These are phyloP conservation scores for Plantago rigida DNA, from an alignment of 305 asterid species.

Conservation along the genomic window DNA sequence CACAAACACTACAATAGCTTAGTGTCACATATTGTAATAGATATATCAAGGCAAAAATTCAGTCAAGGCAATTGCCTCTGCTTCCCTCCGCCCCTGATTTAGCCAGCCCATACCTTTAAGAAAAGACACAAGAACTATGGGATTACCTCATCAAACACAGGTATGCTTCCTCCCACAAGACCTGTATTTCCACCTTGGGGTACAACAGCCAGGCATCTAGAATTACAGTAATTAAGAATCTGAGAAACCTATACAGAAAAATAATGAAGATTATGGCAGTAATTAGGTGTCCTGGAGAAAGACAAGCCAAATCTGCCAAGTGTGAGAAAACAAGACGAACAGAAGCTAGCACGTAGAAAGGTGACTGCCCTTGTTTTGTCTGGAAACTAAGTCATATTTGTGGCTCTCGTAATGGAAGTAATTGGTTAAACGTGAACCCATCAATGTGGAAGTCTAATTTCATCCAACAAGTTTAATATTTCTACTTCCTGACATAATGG, in stretches of 20 bases:
- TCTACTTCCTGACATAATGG: too few relatives aligned
- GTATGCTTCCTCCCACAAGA: conserved; percentile 98
- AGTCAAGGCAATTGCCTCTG: too few relatives aligned
- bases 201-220: conserved; percentile 84
- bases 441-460: too few relatives aligned
- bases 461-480: too few relatives aligned
- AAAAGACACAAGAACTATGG: background rate
- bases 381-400: background rate
- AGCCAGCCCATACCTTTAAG: too few relatives aligned
- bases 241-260: conserved; percentile 59
- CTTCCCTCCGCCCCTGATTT: too few relatives aligned
- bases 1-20: too few relatives aligned
- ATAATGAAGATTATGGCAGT: conserved; percentile 26
- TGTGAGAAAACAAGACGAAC: conserved; percentile 10
- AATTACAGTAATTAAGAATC: conserved; percentile 78
- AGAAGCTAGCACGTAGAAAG: conserved; percentile 14
- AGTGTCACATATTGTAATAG: too few relatives aligned
- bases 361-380: conserved; percentile 4
- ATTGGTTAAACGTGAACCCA: too few relatives aligned
- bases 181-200: conserved; percentile 99
- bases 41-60: too few relatives aligned
- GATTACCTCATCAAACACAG: conserved; percentile 87
- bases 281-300: conserved; percentile 3
- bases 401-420: too few relatives aligned
- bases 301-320: conserved; percentile 9